phyloP scores from a whole-genome alignment of 2,329 filamentous ascomycete species.

The Clonostachys chloroleuca region DNA sequence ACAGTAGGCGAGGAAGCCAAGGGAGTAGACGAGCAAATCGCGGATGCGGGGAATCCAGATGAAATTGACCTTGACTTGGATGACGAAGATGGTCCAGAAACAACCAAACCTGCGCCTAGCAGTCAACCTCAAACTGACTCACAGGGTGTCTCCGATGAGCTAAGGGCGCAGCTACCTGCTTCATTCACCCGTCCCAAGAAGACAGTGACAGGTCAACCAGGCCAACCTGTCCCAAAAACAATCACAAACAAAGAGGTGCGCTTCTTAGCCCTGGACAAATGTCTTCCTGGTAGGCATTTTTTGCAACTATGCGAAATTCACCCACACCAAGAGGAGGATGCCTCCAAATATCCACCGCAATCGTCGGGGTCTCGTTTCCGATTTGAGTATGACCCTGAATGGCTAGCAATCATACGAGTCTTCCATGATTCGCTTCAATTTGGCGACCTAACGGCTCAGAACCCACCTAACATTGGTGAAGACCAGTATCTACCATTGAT shows the following conservation, averaged over 20 bases:
- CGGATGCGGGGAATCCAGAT: constrained; percentile 46
- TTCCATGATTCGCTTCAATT: constrained; percentile 65
- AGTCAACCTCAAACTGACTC: background rate
- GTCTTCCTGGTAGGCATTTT: constrained; percentile 73
- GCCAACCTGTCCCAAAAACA: constrained; percentile 60
- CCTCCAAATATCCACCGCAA: constrained; percentile 9
- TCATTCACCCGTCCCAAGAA: constrained; percentile 55
- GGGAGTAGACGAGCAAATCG: background rate
- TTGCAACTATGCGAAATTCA: constrained; percentile 70
- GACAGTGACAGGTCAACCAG: constrained; percentile 31
- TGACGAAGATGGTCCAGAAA: constrained; percentile 35
- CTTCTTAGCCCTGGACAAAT: constrained; percentile 92
- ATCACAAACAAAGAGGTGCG: constrained; percentile 77
- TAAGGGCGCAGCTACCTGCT: constrained; percentile 72
- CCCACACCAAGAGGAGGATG: constrained; percentile 31
- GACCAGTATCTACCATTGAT: constrained; percentile 65
- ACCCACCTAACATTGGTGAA: constrained; percentile 62
- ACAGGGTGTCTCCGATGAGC: constrained; percentile 47
- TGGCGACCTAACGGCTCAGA: constrained; percentile 50
- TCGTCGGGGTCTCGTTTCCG: constrained; percentile 37
- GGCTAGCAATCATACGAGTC: constrained; percentile 86
- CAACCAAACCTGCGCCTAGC: constrained; percentile 9
- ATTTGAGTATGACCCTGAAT: constrained; percentile 85
- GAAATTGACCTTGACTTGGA: constrained; percentile 69
- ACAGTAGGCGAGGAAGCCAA: background rate